These are phyloP conservation scores for Mycena amicta DNA, from an alignment of 768 basidiomycete genomes.

Conservation along the genomic window DNA sequence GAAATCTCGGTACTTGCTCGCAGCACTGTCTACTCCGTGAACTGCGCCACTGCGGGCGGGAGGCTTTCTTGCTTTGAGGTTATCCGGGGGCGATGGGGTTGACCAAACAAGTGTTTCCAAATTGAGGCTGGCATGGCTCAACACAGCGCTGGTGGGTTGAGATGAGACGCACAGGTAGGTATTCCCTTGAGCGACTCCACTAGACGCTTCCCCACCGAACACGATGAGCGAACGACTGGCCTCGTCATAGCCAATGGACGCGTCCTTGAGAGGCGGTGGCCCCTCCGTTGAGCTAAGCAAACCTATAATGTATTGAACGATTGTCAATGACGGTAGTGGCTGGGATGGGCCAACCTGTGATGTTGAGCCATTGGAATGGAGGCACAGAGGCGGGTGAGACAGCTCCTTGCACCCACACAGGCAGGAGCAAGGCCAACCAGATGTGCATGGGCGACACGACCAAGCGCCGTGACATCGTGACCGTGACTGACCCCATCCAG, in stretches of 20 bases:
- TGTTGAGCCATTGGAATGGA: slow-evolving; percentile 76
- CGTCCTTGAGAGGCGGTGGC: slow-evolving; percentile 19
- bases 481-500: too few relatives aligned
- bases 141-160: slow-evolving; percentile 11
- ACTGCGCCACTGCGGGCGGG: slow-evolving; percentile 63
- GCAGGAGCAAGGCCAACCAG: background rate
- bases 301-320: slow-evolving; percentile 17
- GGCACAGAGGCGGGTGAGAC: slow-evolving; percentile 59
- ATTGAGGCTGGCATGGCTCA: slow-evolving; percentile 51
- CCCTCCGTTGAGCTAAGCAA: background rate
- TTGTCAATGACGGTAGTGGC: too few relatives aligned
- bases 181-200: slow-evolving; percentile 60
- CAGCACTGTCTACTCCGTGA: slow-evolving; percentile 67
- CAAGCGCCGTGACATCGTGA: background rate
- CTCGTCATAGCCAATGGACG: slow-evolving; percentile 67
- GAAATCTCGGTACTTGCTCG: slow-evolving; percentile 87
- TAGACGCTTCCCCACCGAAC: slow-evolving; percentile 75
- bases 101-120: slow-evolving; percentile 65
- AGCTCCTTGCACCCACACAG: background rate
- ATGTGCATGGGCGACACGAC: background rate
- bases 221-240: slow-evolving; percentile 61
- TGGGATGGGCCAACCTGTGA: too few relatives aligned
- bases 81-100: slow-evolving; percentile 51
- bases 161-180: slow-evolving; percentile 63
- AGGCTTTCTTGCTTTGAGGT: slow-evolving; percentile 50